Base-by-base conservation (phyloP, 176 grass and related monocot genomes). In the Phyllostachys edulis region DNA sequence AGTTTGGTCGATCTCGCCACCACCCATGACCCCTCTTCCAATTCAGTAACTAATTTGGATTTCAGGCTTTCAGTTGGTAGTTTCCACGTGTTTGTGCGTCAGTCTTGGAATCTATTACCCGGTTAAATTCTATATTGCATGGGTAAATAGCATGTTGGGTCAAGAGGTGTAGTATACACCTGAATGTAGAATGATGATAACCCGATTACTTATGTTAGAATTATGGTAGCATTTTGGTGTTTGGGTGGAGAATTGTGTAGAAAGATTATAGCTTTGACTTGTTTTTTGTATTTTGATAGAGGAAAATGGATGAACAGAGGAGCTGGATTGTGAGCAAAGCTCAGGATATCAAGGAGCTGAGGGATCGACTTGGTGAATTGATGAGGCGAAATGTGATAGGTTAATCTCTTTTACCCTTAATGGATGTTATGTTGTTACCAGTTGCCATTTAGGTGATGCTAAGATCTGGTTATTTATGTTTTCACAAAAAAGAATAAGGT, bases 341-440 rank as follows among this genome's bases (percentile, higher is more conserved):
- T 70, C 85, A 95, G 24, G 90, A 92, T 72, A 84, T 86, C 17
- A 93, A 90, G 75, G 90, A 89, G 49, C 79, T 98, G 83, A 92
- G 69, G 83, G 83, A 94, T 41, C 77, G 39, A 11, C 79, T 95
- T 68, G 78, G 12, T 47, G 80, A 85, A 75, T 75, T 93, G 67
- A 91, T 87, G 85, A 90, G 73, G 50, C 50, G 82, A 86, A 92
- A 83, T 85, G 85, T 69, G 20, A 66, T 83, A 80, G 78, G 89
- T 90, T 54, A 40, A 80, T 70, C 73, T 24, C 29, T 87, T 65
- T 51, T 59, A 27, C n/a, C 72, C 7, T 26, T 63, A 49, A 54
- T 78, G 37, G 60, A 23, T 86, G 38, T 56, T 44, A 71, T 82
- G 63, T 62, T 29, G 2, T 23, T 5, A 26, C 47, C 24, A 14